Percentiles rank a stretch among this genome's conserved stretches.
Conservation (phyloP, 352 stramenopile genomes). For the Globisporangium nunn region DNA sequence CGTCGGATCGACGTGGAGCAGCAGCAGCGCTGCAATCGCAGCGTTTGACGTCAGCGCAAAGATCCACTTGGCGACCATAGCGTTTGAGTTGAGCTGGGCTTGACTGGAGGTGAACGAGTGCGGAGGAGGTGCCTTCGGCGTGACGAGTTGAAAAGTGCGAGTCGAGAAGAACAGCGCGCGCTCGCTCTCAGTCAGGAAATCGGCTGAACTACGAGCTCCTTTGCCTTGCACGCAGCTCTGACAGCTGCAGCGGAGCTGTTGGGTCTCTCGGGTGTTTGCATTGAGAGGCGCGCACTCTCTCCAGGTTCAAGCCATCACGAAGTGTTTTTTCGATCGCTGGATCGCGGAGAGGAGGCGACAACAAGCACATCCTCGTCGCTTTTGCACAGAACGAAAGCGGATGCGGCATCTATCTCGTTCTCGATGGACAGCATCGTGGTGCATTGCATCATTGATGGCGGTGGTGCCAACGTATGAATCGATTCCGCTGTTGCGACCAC, state of each 20-base stretch:
- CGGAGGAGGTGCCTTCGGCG: background rate
- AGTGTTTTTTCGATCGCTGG: too few species aligned
- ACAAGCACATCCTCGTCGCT: too few species aligned
- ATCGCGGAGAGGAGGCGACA: too few species aligned
- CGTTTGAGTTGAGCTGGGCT: background rate
- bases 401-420: background rate
- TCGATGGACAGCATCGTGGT: too few species aligned
- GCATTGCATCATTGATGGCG: too few species aligned
- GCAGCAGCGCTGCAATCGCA: background rate
- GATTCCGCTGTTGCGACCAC: too few species aligned
- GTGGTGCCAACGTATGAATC: too few species aligned
- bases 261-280: background rate
- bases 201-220: background rate
- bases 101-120: background rate
- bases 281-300: too few species aligned
- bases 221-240: background rate
- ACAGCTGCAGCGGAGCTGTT: background rate
- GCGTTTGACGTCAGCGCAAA: background rate
- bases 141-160: background rate
- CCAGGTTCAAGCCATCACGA: too few species aligned
- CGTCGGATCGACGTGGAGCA: background rate
- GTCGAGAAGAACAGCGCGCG: background rate
- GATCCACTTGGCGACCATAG: slow-evolving; percentile 10
- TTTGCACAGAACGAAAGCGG: background rate
- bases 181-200: background rate